Conservation (phyloP, 2,329 filamentous ascomycete genomes). For the Elsinoe perseae region DNA sequence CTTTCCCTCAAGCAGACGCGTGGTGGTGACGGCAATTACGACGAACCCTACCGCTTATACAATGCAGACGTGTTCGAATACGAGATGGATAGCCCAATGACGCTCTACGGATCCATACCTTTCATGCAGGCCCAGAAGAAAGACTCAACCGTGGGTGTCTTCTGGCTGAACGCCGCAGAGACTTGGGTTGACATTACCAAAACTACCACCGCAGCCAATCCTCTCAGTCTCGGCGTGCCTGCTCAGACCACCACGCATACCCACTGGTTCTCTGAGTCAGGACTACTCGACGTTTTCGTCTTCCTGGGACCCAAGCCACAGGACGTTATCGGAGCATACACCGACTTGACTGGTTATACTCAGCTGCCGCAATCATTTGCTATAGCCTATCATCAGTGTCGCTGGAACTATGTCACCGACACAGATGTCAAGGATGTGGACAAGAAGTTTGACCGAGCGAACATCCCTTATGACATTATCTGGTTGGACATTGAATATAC, state of each 20-base stretch:
- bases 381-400: constrained; percentile 91
- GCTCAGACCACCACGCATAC: constrained; percentile 72
- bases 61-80: constrained; percentile 98
- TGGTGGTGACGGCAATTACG: constrained; percentile 75
- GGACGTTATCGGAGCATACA: constrained; percentile 73
- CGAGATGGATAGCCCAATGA: constrained; percentile 95
- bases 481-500: constrained; percentile 99
- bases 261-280: constrained; percentile 94
- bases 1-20: constrained; percentile 84
- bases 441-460: constrained; percentile 87
- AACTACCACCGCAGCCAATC: constrained; percentile 63
- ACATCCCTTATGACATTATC: constrained; percentile 96
- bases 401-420: constrained; percentile 97
- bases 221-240: constrained; percentile 62
- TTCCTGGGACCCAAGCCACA: constrained; percentile 83
- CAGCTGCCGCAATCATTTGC: constrained; percentile 88
- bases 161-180: constrained; percentile 95
- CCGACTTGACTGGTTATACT: constrained; percentile 84
- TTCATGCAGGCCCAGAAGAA: constrained; percentile 97
- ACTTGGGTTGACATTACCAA: constrained; percentile 97
- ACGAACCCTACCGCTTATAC: constrained; percentile 88
- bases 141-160: constrained; percentile 86
- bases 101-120: constrained; percentile 91
- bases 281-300: constrained; percentile 84
- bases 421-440: constrained; percentile 97